Evolutionary conservation across 2,329 filamentous ascomycete species (phyloP).

Genomic region (Aspergillus sp.): DNA sequence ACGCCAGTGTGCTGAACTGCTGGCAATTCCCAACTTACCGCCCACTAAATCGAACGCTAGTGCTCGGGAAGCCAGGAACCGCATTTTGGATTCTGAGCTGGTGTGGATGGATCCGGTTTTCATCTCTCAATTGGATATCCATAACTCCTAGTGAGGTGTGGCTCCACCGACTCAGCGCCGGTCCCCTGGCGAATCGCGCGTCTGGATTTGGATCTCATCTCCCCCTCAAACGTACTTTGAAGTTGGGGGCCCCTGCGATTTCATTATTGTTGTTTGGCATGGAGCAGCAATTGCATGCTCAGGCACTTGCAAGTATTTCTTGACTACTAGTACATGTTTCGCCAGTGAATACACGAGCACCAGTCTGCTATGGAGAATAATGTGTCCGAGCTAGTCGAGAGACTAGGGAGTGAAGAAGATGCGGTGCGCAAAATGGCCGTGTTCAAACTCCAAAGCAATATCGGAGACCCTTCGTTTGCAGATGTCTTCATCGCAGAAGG

Average conservation of each 20-base stretch:
- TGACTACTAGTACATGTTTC: neutral
- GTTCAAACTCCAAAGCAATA: conserved; percentile 93
- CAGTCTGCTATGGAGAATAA: conserved; percentile 50
- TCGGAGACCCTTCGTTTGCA: conserved; percentile 94
- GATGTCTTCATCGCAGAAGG: conserved; percentile 93
- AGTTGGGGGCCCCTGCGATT: neutral
- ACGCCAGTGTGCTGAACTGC: too few species aligned
- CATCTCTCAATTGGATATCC: neutral
- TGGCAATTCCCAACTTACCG: neutral
- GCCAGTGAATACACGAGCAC: neutral
- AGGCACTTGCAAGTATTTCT: neutral
- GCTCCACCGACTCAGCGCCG: neutral
- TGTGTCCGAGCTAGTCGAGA: conserved; percentile 58
- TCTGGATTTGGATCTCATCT: neutral
- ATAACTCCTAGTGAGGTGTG: neutral
- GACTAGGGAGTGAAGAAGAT: conserved; percentile 69
- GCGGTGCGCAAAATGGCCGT: conserved; percentile 97
- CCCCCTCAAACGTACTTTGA: neutral
- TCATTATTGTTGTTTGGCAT: neutral
- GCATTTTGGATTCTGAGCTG: neutral
- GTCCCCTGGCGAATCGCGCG: neutral
- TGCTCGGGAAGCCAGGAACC: too few species aligned
- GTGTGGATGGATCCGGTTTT: neutral
- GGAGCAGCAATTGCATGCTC: neutral
- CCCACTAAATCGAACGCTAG: neutral